Percentiles rank a stretch among this genome's conserved stretches.
Conservation (phyloP, 768 basidiomycete species). For the Lyophyllum atratum region DNA sequence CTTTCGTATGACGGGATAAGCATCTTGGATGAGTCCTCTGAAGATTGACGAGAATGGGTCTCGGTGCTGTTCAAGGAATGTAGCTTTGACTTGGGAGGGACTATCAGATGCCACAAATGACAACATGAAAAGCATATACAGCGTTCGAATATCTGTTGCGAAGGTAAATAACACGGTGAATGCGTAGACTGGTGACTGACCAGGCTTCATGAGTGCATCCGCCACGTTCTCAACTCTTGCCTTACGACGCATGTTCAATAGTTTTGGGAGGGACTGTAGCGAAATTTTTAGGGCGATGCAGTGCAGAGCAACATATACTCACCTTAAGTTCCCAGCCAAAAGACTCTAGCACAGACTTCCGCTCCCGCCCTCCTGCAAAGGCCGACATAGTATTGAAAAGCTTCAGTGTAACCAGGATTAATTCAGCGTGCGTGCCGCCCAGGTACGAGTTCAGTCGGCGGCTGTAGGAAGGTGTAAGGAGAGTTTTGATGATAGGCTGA, state of each 20-base stretch:
- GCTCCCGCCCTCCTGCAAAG: slow-evolving; percentile 69
- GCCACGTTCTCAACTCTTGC: slow-evolving; percentile 38
- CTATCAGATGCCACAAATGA: slow-evolving; percentile 63
- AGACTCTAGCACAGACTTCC: slow-evolving; percentile 59
- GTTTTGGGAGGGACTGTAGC: slow-evolving; percentile 60
- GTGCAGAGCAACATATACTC: neutral
- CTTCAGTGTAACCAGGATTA: slow-evolving; percentile 66
- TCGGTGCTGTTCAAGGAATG: slow-evolving; percentile 71
- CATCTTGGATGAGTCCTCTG: slow-evolving; percentile 69
- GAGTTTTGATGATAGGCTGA: slow-evolving; percentile 57
- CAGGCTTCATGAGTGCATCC: slow-evolving; percentile 55
- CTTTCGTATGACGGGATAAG: slow-evolving; percentile 57
- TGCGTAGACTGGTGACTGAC: slow-evolving; percentile 32
- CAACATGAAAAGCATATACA: slow-evolving; percentile 71
- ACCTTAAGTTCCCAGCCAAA: slow-evolving; percentile 86
- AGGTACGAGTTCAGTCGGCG: slow-evolving; percentile 65
- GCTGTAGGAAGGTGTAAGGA: slow-evolving; percentile 58
- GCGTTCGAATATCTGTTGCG: slow-evolving; percentile 73
- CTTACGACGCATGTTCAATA: slow-evolving; percentile 72
- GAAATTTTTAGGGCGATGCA: neutral
- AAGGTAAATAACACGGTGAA: slow-evolving; percentile 8
- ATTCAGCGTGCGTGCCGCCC: slow-evolving; percentile 61
- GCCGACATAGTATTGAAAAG: slow-evolving; percentile 60
- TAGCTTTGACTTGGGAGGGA: slow-evolving; percentile 53
- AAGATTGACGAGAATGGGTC: slow-evolving; percentile 70